Evolutionary conservation across 139 green algal genomes (phyloP).

Genomic region (Helicosporidium sp.): DNA sequence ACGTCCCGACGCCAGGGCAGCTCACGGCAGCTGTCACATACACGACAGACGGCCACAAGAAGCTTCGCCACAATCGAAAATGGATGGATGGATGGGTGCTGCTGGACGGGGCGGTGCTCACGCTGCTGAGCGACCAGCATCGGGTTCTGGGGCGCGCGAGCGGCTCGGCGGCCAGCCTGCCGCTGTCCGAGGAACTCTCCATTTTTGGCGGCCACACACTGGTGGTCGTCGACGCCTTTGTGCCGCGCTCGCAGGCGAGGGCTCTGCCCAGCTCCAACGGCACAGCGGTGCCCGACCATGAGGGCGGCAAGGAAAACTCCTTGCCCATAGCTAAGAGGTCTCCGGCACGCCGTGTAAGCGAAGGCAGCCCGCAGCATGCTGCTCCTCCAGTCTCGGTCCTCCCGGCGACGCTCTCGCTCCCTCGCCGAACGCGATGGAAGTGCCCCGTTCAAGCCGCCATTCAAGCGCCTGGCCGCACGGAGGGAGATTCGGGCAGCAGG

Average conservation of each 20-base stretch:
- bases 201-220: background rate
- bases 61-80: conserved; percentile 5
- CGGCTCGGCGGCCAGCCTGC: background rate
- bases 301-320: no score
- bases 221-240: background rate
- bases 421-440: no score
- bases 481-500: no score
- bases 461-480: no score
- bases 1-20: no score
- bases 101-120: background rate
- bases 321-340: no score
- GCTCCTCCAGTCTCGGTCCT: no score
- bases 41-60: conserved; percentile 15
- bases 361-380: no score
- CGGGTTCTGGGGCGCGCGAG: background rate
- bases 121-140: conserved; percentile 2
- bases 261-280: background rate
- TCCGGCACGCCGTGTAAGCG: no score
- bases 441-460: no score
- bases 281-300: no score
- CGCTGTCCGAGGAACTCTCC: background rate
- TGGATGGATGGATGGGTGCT: conserved; percentile 13
- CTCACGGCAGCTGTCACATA: conserved; percentile 7
- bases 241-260: background rate
- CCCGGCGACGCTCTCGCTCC: no score